Percentiles rank a stretch among this genome's conserved stretches.
phyloP scores from a whole-genome alignment of 192 early-diverging fungal species.

The Rhizoclosmatium sp. region DNA sequence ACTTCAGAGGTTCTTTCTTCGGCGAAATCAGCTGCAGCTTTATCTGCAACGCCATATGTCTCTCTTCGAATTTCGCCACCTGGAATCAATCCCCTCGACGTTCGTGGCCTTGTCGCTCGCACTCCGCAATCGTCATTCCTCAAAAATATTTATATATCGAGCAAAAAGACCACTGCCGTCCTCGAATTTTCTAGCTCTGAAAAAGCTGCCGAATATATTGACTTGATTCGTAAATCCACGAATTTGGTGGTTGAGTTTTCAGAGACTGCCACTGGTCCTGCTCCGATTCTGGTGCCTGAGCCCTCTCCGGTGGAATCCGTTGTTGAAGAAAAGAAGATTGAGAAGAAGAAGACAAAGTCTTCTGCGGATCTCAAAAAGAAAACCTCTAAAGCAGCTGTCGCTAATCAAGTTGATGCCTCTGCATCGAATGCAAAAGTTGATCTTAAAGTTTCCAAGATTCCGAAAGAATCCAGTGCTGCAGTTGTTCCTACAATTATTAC shows the following conservation, averaged over 20 bases:
- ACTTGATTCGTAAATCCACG: not conserved
- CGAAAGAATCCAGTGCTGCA: no score
- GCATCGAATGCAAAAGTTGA: no score
- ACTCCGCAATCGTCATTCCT: not conserved
- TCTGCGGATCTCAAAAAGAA: no score
- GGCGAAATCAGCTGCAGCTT: not conserved
- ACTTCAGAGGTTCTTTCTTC: not conserved
- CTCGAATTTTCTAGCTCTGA: slow-evolving; percentile 14
- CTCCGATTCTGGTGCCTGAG: not conserved
- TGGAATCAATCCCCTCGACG: not conserved
- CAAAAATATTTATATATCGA: not conserved
- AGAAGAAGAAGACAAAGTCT: no score
- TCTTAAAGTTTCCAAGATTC: no score
- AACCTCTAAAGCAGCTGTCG: no score
- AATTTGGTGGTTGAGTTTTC: slow-evolving; percentile 9
- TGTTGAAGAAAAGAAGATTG: no score
- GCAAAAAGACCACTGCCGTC: not conserved
- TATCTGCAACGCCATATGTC: not conserved
- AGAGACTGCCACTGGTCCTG: not conserved
- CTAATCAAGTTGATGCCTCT: no score
- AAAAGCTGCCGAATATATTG: not conserved
- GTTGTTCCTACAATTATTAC: no score
- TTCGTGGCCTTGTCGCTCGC: not conserved
- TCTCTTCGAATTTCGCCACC: slow-evolving; percentile 15
- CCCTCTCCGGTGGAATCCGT: not conserved